Evolutionary conservation across 306 rosid species (phyloP).

Genomic region (Abrus pulchellus): DNA sequence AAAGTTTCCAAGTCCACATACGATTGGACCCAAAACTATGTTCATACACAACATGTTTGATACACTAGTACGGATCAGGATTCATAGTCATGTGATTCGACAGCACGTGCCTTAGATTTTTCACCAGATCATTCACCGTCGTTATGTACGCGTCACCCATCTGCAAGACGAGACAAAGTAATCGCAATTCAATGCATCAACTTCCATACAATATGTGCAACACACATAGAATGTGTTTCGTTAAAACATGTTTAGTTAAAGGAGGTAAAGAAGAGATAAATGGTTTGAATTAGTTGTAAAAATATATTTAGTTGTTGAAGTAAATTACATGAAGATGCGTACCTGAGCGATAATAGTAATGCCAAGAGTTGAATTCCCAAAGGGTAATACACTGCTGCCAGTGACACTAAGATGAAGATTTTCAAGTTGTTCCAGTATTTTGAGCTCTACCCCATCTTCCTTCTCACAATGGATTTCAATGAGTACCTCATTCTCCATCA

Average conservation of each 20-base stretch:
- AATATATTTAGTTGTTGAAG: too few relatives aligned
- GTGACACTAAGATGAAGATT: constrained; percentile 47
- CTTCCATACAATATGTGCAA: too few relatives aligned
- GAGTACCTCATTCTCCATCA: constrained; percentile 43
- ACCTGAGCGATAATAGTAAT: constrained; percentile 56
- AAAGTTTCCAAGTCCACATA: too few relatives aligned
- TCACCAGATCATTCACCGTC: constrained; percentile 16
- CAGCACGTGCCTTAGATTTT: neutral
- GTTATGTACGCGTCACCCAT: constrained; percentile 29
- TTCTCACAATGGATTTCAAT: constrained; percentile 50
- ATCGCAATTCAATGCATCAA: too few relatives aligned
- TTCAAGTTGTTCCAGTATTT: constrained; percentile 41
- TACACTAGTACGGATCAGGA: constrained; percentile 10
- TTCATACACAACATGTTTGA: neutral
- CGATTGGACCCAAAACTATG: too few relatives aligned
- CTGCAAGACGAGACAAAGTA: neutral
- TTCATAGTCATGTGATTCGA: neutral
- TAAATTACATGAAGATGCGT: neutral
- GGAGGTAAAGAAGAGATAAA: too few relatives aligned
- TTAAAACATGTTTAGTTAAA: too few relatives aligned
- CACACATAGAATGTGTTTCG: too few relatives aligned
- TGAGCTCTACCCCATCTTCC: constrained; percentile 39
- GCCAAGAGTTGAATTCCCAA: constrained; percentile 53
- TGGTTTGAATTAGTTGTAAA: too few relatives aligned
- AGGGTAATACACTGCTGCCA: constrained; percentile 43